Conservation (phyloP, 768 basidiomycete genomes). For the Amanita polypyramis region DNA sequence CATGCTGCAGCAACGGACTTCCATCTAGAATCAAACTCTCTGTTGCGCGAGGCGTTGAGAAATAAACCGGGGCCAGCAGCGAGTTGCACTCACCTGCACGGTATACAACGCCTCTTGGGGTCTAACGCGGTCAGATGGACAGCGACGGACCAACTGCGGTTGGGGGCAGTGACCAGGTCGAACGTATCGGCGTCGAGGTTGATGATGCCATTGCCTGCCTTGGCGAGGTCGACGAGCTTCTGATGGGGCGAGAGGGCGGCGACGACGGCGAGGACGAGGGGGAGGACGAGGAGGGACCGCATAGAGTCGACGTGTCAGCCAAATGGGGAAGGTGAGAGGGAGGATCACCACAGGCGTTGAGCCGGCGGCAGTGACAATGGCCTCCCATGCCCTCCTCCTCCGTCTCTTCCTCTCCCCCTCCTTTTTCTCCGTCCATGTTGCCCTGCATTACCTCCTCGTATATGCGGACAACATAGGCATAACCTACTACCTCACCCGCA, state of each 20-base stretch:
- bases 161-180: conserved; percentile 64
- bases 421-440: conserved; percentile 92
- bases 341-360: too few species aligned
- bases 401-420: conserved; percentile 87
- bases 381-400: conserved; percentile 79
- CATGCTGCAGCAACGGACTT: conserved; percentile 79
- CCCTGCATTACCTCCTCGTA: conserved; percentile 73
- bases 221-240: conserved; percentile 60
- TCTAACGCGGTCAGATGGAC: conserved; percentile 86
- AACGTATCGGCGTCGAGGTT: conserved; percentile 66
- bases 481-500: conserved; percentile 78
- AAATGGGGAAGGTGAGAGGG: conserved; percentile 14
- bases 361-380: conserved; percentile 20
- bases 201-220: conserved; percentile 69
- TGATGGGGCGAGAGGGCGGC: conserved; percentile 29
- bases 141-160: conserved; percentile 81
- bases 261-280: conserved; percentile 21
- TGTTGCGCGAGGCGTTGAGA: conserved; percentile 20
- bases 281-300: conserved; percentile 16
- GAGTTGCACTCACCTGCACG: conserved; percentile 67
- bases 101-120: conserved; percentile 71
- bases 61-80: neutral
- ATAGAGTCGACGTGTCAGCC: conserved; percentile 20
- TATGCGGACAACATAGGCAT: conserved; percentile 88
- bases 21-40: conserved; percentile 82